Evolutionary conservation across 768 basidiomycete genomes (phyloP), one percentile per base, ranked within the genome.

Genomic region (Pleurotus sapidus): DNA sequence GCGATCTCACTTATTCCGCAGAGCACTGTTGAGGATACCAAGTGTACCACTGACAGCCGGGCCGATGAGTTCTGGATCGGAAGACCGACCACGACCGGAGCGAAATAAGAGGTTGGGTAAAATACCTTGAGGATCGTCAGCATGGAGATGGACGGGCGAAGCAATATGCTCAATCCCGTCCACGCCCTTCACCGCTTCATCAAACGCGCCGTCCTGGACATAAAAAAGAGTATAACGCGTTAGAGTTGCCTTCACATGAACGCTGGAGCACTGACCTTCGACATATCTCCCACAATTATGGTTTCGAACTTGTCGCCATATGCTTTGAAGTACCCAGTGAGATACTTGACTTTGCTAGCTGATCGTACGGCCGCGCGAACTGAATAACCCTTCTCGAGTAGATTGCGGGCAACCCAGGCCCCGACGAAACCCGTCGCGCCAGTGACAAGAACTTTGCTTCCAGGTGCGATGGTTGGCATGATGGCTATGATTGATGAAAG

Each of bases 11-110:
- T 75, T 78, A 61, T 82, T 65, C 65, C 83, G 85, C 55, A 80
- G 65, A 7, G 83, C 78, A 45, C 83, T 83, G 59, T 82, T 71
- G 23, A 93, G 72, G 12, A 93, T 74, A 5, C 83, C 77, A 1
- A 81, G 63, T 0, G 91, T 93, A 1, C 91, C 91, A 2, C 82
- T 71, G 3, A 93, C 80, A 23, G 91, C 91, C 4, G 92, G 91
- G 15, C 67, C 68, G 60, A 91, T 84, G 39, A 90, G 63, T 59
- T 89, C 86, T 87, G 46, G 43, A 11, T 18, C 34, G 34, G 9
- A n/a, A 11, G 12, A 20, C 14, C 59, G 18, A 38, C 9, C n/a
- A 25, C 30, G 23, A 23, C 23, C 15, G 34, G 14, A 4, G 14
- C 5, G 8, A 40, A 11, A n/a, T 7, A 43, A 20, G 27, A 12